phyloP scores from a whole-genome alignment of 83 land plant genomes.

The Thuja plicata region DNA sequence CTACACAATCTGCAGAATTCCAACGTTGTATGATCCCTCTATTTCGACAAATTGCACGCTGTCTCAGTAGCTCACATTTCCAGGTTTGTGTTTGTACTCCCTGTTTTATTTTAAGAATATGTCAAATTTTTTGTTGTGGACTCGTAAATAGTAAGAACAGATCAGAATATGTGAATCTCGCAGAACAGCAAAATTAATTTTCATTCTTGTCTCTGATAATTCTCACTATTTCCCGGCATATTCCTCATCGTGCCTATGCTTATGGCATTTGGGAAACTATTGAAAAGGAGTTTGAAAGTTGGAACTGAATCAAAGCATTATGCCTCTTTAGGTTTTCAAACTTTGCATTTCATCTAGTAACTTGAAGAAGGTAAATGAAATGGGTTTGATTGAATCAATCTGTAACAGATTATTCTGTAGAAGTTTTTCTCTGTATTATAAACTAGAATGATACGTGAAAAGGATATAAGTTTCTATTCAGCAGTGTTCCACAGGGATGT shows the following conservation, averaged over 20 bases:
- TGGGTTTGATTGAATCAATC: not conserved
- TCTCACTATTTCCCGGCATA: not conserved
- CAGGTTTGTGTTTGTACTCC: constrained; percentile 39
- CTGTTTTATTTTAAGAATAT: not conserved
- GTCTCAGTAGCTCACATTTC: constrained; percentile 72
- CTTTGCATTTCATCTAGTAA: not conserved
- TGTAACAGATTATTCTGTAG: not conserved
- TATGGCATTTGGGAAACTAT: not conserved
- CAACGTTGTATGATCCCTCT: constrained; percentile 64
- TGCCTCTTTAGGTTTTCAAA: not conserved
- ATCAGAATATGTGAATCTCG: not conserved
- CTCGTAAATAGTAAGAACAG: not conserved
- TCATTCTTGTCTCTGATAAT: not conserved
- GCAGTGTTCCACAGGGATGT: too few relatives aligned
- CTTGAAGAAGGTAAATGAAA: not conserved
- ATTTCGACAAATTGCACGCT: constrained; percentile 50
- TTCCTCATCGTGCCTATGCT: not conserved
- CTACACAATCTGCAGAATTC: constrained; percentile 51
- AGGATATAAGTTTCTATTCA: too few relatives aligned
- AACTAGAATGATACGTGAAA: not conserved
- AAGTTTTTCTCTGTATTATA: not conserved
- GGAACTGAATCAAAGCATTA: not conserved
- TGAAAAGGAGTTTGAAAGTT: not conserved
- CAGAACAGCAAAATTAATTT: not conserved
- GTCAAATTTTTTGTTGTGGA: not conserved